Base-by-base conservation (phyloP, 2,329 filamentous ascomycete genomes). In the Biscogniauxia marginata region DNA sequence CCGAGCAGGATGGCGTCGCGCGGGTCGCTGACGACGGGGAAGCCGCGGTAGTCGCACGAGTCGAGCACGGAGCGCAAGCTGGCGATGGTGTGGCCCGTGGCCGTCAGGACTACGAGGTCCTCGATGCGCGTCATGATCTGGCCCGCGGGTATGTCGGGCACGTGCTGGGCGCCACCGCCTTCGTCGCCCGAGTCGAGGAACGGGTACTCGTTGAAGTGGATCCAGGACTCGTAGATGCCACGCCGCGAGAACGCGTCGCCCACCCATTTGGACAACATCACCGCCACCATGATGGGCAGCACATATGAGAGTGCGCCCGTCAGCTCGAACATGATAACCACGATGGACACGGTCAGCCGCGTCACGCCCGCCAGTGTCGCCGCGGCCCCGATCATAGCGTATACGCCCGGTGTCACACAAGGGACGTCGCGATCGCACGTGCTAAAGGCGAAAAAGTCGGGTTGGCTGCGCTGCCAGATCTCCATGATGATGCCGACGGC, bases 301-400 rank as follows among this genome's bases (percentile, higher is more conserved):
- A 99, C 93, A 70, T 98, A 98, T 0, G 92, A 96, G 23, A 99
- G 82, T 1, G 95, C 95, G 52, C 95, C 95, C 0, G 95, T 99
- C 54, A 99, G 86, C 77, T 99, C 95, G 69, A 99, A 99, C 89
- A 97, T 97, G 76, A 99, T 99, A 67, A 98, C 95, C 4, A 99
- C 93, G 63, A 99, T 97, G 11, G 93, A 97, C 9, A 97, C 92
- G 0, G 95, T 99, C 87, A 99, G 96, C 64, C 93, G 86, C 18
- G 93, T 98, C 34, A 96, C 91, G 49, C 95, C 95, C 5, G 90
- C 91, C 1, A 99, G 84, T n/a, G 93, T 91, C 3, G 95, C 93
- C 0, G 95, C 93, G 0, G 95, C 95, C 30, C 95, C 95, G 59
- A 99, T 89, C 66, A 99, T 96, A 60, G 95, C 95, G 70, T 99